Conservation (phyloP, 2,329 filamentous ascomycete genomes). For the Fusarium pseudograminearum region DNA sequence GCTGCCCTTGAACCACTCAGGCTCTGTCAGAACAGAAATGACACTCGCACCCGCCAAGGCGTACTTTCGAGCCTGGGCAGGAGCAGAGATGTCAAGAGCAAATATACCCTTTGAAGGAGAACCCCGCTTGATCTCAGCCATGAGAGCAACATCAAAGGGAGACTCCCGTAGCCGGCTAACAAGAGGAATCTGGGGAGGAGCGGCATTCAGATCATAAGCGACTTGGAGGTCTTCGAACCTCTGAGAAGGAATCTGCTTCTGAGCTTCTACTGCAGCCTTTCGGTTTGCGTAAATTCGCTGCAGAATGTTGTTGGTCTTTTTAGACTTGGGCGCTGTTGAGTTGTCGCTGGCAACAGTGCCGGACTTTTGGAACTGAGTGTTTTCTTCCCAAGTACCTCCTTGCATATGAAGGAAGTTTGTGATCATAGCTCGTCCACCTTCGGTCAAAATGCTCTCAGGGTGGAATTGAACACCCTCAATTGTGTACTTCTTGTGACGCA, state of each 20-base stretch:
- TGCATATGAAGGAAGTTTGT: conserved; percentile 90
- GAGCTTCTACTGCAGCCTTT: conserved; percentile 78
- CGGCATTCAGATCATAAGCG: conserved; percentile 84
- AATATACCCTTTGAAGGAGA: conserved; percentile 98
- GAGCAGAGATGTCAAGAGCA: conserved; percentile 86
- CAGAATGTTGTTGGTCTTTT: conserved; percentile 86
- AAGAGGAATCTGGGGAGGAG: conserved; percentile 86
- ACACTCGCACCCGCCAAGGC: conserved; percentile 94
- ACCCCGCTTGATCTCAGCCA: conserved; percentile 97
- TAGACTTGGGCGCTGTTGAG: conserved; percentile 53
- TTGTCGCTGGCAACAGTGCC: conserved; percentile 47
- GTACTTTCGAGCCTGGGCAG: conserved; percentile 90
- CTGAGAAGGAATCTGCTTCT: conserved; percentile 88
- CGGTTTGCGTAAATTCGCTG: conserved; percentile 91
- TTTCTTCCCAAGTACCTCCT: conserved; percentile 91
- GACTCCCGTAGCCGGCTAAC: conserved; percentile 82
- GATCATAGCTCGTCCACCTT: conserved; percentile 88
- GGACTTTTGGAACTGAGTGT: conserved; percentile 68
- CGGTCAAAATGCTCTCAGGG: conserved; percentile 95
- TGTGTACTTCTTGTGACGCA: conserved; percentile 89
- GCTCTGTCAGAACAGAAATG: conserved; percentile 98
- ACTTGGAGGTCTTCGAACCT: conserved; percentile 86
- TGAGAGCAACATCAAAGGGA: conserved; percentile 88
- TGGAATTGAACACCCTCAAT: conserved; percentile 99
- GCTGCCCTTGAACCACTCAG: conserved; percentile 98